phyloP scores from a whole-genome alignment of 192 early-diverging fungal species.

The Gryganskiella cystojenkinii region DNA sequence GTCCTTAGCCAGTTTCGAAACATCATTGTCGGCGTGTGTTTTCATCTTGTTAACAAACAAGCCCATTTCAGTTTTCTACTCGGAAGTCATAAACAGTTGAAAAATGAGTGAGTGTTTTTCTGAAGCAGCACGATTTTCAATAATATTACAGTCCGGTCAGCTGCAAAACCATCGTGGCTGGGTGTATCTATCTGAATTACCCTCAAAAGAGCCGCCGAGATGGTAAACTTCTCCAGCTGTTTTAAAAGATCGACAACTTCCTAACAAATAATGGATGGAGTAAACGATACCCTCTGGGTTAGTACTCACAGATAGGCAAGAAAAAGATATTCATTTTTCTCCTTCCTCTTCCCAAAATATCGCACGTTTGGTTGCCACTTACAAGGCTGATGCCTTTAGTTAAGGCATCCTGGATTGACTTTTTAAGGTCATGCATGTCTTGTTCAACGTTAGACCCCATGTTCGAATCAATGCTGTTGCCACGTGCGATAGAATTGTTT shows the following conservation, averaged over 20 bases:
- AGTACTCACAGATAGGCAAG: too few relatives aligned
- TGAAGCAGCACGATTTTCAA: neutral
- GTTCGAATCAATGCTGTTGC: neutral
- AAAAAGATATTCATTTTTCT: too few relatives aligned
- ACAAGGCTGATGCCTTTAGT: slow-evolving; percentile 25
- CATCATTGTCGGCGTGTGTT: slow-evolving; percentile 65
- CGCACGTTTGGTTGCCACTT: neutral
- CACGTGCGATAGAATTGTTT: neutral
- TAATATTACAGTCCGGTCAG: too few relatives aligned
- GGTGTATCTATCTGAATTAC: slow-evolving; percentile 38
- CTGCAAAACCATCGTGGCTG: too few relatives aligned
- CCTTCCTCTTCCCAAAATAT: too few relatives aligned
- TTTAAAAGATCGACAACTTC: slow-evolving; percentile 57
- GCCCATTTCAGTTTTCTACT: slow-evolving; percentile 83
- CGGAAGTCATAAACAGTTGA: slow-evolving; percentile 1
- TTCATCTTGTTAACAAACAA: slow-evolving; percentile 80
- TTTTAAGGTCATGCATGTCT: slow-evolving; percentile 50
- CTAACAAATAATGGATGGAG: slow-evolving; percentile 27
- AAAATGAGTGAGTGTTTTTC: neutral
- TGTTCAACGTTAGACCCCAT: slow-evolving; percentile 30
- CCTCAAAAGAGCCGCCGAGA: slow-evolving; percentile 66
- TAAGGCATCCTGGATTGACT: slow-evolving; percentile 43
- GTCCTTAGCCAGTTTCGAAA: slow-evolving; percentile 72
- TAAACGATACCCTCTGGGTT: neutral
- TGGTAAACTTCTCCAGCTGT: slow-evolving; percentile 56